A percentile compares a stretch with the other conserved stretches of the same genome.
Evolutionary conservation across 192 early-diverging fungal species (phyloP).

Genomic region (Gaertneriomyces sp.): DNA sequence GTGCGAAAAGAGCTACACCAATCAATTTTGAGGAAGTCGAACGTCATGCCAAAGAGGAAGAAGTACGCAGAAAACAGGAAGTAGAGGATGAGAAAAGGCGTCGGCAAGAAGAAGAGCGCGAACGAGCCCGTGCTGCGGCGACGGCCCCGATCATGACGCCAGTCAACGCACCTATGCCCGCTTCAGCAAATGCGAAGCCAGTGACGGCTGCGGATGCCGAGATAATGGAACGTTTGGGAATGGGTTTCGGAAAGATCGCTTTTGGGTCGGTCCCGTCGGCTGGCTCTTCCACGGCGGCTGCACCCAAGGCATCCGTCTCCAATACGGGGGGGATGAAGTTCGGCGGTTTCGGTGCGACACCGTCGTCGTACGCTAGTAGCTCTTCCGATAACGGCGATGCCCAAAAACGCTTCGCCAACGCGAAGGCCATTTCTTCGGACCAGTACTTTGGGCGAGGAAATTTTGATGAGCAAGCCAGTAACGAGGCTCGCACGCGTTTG

Average conservation of each 20-base stretch:
- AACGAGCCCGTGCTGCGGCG: not conserved
- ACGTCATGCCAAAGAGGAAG: slow-evolving; percentile 80
- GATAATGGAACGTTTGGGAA: slow-evolving; percentile 59
- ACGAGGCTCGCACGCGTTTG: slow-evolving; percentile 44
- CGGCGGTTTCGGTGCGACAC: not conserved
- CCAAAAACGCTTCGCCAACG: slow-evolving; percentile 73
- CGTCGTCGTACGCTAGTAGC: slow-evolving; percentile 1
- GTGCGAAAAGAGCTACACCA: slow-evolving; percentile 82
- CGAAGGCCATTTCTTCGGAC: slow-evolving; percentile 87
- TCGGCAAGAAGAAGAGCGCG: slow-evolving; percentile 33
- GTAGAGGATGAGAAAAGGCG: slow-evolving; percentile 37
- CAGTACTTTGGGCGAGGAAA: slow-evolving; percentile 83
- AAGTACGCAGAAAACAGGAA: slow-evolving; percentile 55
- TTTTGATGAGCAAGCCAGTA: slow-evolving; percentile 55
- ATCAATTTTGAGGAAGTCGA: slow-evolving; percentile 92
- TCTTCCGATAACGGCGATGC: slow-evolving; percentile 53
- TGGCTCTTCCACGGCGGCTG: slow-evolving; percentile 39
- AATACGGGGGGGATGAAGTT: not conserved
- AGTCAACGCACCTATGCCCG: not conserved
- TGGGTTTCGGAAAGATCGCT: slow-evolving; percentile 57
- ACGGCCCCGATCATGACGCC: slow-evolving; percentile 14
- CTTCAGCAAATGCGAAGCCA: not conserved
- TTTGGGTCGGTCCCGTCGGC: slow-evolving; percentile 41
- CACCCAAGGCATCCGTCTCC: too few species aligned
- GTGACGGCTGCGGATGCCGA: slow-evolving; percentile 25